phyloP scores from a whole-genome alignment of 2,329 filamentous ascomycete genomes.

The Hymenoscyphus albidus region DNA sequence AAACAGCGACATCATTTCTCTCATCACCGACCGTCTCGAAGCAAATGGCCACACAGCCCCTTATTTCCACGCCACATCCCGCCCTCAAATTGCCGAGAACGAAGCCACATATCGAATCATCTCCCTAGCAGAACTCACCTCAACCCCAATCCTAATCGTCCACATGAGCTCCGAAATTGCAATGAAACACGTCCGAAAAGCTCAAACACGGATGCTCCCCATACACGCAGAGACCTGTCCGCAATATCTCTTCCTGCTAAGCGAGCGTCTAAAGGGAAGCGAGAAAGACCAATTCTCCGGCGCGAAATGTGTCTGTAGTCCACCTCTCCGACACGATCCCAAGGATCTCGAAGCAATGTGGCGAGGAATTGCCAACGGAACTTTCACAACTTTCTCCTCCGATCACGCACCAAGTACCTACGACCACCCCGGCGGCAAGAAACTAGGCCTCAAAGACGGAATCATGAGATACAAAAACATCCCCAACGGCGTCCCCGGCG shows the following conservation, averaged over 20 bases:
- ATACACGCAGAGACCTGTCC: constrained; percentile 56
- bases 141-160: constrained; percentile 50
- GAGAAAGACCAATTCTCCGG: constrained; percentile 43
- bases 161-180: constrained; percentile 48
- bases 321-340: constrained; percentile 45
- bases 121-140: constrained; percentile 45
- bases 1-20: constrained; percentile 44
- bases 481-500: constrained; percentile 26
- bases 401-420: constrained; percentile 27
- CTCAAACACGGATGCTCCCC: constrained; percentile 48
- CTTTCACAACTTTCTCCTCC: constrained; percentile 50
- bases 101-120: constrained; percentile 51
- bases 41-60: constrained; percentile 38
- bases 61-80: constrained; percentile 44
- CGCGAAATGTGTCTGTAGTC: constrained; percentile 52
- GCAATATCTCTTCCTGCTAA: constrained; percentile 54
- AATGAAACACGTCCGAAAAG: constrained; percentile 45
- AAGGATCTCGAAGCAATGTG: constrained; percentile 50
- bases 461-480: constrained; percentile 25
- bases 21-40: constrained; percentile 42
- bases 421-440: constrained; percentile 24
- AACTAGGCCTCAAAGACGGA: constrained; percentile 21
- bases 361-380: constrained; percentile 49
- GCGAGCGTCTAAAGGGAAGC: constrained; percentile 41
- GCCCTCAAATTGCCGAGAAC: constrained; percentile 44